Evolutionary conservation across 2,329 filamentous ascomycete genomes (phyloP), one percentile per base, ranked within the genome.

Genomic region (Fusarium sp.): DNA sequence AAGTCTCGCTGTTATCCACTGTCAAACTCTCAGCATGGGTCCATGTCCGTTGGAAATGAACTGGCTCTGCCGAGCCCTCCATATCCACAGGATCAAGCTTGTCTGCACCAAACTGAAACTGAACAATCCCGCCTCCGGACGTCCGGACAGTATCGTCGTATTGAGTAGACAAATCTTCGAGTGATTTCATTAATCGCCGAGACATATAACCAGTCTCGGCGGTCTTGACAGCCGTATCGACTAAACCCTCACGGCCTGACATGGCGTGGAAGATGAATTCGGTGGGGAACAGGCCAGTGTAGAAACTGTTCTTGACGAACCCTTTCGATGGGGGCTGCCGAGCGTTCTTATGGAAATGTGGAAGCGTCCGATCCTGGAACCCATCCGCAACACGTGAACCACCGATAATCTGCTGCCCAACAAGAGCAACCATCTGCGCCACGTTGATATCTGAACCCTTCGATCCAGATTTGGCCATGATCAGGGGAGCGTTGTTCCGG

Each of bases 161-260:
- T 78, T 95, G 91, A 2, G 94, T 94, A 2, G 95, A 98, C 7
- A 98, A 85, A 86, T 99, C 96, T 81, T 99, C 96, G 55, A 99
- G 85, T 7, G 94, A 98, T 84, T 99, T 99, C 96, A 99, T 99
- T 80, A 99, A 83, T 76, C 96, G 92, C 84, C 96, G 92, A 72
- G 96, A 98, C 96, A 99, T 99, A 84, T 99, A 99, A 74, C 96
- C 96, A 17, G 96, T 99, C 83, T 99, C 96, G 60, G 96, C 96
- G 60, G 96, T 99, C 86, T 99, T 99, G 85, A 98, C 96, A 70
- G 96, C 96, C 5, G 96, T 99, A 89, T 99, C 96, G 79, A 99
- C 95, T 75, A 99, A 86, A 90, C 96, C 96, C 90, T 98, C 96
- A 90, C 96, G 93, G 78, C 96, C 96, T 78, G 95, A 98, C 85